Evolutionary conservation across 2,329 filamentous ascomycete genomes (phyloP).

Genomic region (Aspergillus nomiae): DNA sequence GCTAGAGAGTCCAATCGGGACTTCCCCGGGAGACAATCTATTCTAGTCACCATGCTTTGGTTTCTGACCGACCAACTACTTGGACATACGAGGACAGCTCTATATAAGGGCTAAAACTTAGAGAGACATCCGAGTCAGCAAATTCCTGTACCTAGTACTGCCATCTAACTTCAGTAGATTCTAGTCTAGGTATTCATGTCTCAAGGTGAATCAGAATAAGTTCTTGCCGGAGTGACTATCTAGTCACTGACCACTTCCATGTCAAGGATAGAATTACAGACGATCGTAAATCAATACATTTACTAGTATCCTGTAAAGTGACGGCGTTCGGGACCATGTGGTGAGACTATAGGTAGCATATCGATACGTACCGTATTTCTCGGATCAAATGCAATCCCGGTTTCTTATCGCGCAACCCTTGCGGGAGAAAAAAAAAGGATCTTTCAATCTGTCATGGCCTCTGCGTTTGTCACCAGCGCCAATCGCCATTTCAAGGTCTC

Average conservation of each 20-base stretch:
- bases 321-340: not conserved
- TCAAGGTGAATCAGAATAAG: not conserved
- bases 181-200: not conserved
- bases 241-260: not conserved
- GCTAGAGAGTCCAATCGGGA: not conserved
- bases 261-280: not conserved
- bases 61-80: not conserved
- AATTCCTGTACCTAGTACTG: not conserved
- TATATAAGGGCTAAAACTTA: not conserved
- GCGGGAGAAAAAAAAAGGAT: slow-evolving; percentile 21
- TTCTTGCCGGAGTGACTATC: not conserved
- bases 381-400: slow-evolving; percentile 28
- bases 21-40: not conserved
- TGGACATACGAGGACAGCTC: not conserved
- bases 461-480: not conserved
- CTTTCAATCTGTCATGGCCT: slow-evolving; percentile 4
- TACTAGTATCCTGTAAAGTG: not conserved
- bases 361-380: slow-evolving; percentile 5
- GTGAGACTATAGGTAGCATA: not conserved
- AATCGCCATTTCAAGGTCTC: not conserved
- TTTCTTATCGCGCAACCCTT: slow-evolving; percentile 25
- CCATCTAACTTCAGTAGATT: not conserved
- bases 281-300: not conserved
- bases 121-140: not conserved
- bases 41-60: not conserved